Conservation (phyloP, 768 basidiomycete genomes). For the Phlebiopsis flavidoalba region DNA sequence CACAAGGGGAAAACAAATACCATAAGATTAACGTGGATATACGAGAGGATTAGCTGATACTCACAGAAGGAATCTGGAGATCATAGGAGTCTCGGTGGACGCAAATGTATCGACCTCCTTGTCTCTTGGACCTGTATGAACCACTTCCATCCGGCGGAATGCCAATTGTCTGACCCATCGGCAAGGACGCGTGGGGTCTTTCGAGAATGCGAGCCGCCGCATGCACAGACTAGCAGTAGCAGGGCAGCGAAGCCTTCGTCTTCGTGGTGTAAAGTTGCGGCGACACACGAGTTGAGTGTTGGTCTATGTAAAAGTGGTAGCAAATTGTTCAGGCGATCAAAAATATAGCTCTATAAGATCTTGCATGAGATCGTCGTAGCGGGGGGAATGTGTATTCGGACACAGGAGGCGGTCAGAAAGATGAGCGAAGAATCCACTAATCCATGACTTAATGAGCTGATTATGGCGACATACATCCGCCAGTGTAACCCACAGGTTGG, state of each 20-base stretch:
- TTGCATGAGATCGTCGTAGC: conserved; percentile 12
- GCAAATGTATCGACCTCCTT: conserved; percentile 26
- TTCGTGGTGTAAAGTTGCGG: conserved; percentile 30
- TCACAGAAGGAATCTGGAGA: conserved; percentile 31
- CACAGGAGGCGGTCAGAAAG: conserved; percentile 1
- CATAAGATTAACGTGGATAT: neutral
- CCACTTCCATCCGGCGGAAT: conserved; percentile 39
- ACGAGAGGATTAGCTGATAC: conserved; percentile 18
- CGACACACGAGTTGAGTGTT: conserved; percentile 35
- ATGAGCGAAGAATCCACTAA: conserved; percentile 13
- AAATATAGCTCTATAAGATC: conserved; percentile 41
- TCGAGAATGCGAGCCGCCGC: conserved; percentile 37
- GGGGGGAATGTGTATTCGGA: conserved; percentile 12
- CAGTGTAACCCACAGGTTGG: conserved; percentile 31
- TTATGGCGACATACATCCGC: neutral
- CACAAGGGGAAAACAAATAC: neutral
- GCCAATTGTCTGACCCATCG: conserved; percentile 11
- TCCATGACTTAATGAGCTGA: neutral
- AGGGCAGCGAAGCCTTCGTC: conserved; percentile 43
- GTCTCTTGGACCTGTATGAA: conserved; percentile 34
- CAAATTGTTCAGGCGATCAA: conserved; percentile 29
- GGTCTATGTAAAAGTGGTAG: conserved; percentile 39
- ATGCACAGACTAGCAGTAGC: conserved; percentile 52
- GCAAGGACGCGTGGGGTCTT: conserved; percentile 35
- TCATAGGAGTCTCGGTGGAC: conserved; percentile 32